Base-by-base conservation (phyloP, 2,329 filamentous ascomycete species). In the Leptodontidium sp. region DNA sequence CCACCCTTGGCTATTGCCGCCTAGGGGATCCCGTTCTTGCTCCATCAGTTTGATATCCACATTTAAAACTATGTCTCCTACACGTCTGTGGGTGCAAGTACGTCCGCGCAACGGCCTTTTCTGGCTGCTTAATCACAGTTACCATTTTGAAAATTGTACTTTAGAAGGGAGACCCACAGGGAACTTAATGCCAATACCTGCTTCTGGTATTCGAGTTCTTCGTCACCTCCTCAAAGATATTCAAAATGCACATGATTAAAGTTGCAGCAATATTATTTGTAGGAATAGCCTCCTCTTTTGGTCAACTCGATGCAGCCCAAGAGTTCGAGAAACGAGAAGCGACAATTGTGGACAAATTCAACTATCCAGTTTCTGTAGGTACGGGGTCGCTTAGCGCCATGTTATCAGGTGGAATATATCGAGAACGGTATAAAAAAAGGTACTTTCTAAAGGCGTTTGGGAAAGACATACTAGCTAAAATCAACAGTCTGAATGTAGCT, bases 221-320 rank as follows among this genome's bases (percentile, higher is more conserved):
- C 12, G 4, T 26, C 14, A 26, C 49, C 8, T 26, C 49, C 12
- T 11, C 26, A 9, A 29, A 52, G 49, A 52, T 14, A 52, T 52
- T 52, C 49, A 52, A 52, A 52, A 52, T 52, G 49, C 21, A 26
- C 21, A 52, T 52, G 21, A 4, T 26, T 52, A 52, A 52, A 52
- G 49, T 52, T 52, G 26, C 26, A 26, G 49, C 9, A 52, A 24
- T 52, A 24, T 52, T 52, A 24, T 52, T 52, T 52, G 21, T 52
- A 15, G 21, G 49, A 52, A 52, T 52, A 52, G 49, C 49, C 49
- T 24, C 26, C 49, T 52, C 49, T 29, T 52, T 52, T 52, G 26
- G n/a, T 24, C 49, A 52, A 52, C n/a, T 24, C 49, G 49, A 52
- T 52, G 4, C 49, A 14, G 14, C n/a, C 21, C 11, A 7, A 11